Evolutionary conservation across 2,329 filamentous ascomycete species (phyloP).

Genomic region (Epichloe sylvatica): DNA sequence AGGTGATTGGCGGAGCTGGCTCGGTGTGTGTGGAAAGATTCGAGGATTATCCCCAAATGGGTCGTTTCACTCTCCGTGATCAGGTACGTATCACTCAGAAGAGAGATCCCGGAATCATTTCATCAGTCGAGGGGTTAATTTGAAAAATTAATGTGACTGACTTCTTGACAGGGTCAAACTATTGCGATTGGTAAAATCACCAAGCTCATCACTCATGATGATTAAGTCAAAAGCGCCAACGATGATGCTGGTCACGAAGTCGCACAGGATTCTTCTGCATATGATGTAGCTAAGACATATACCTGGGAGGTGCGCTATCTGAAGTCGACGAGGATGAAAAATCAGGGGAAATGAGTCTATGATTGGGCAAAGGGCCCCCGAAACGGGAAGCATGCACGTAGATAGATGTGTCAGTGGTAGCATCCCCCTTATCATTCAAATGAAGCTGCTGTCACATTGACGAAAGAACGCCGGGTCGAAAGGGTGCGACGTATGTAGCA

Average conservation of each 20-base stretch:
- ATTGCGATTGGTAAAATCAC: slow-evolving; percentile 99
- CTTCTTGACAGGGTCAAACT: slow-evolving; percentile 66
- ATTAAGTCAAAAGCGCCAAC: not conserved
- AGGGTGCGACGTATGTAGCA: not conserved
- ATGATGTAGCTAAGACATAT: not conserved
- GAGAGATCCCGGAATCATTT: not conserved
- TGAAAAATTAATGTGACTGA: not conserved
- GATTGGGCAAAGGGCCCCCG: not conserved
- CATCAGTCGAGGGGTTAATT: not conserved
- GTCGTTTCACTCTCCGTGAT: slow-evolving; percentile 78
- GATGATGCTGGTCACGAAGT: not conserved
- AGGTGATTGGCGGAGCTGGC: slow-evolving; percentile 73
- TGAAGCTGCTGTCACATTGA: not conserved
- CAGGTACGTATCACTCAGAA: slow-evolving; percentile 42
- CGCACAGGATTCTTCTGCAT: not conserved
- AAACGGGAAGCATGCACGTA: not conserved
- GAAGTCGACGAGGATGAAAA: not conserved
- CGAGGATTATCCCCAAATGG: slow-evolving; percentile 90
- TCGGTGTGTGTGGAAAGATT: slow-evolving; percentile 88
- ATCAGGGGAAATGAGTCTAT: not conserved
- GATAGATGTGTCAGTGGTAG: not conserved
- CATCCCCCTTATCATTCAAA: not conserved
- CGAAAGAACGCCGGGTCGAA: not conserved
- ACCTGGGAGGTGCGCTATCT: not conserved
- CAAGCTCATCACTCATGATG: slow-evolving; percentile 49